Conservation (phyloP, 495 filamentous ascomycete genomes). For the Rusavskia elegans region DNA sequence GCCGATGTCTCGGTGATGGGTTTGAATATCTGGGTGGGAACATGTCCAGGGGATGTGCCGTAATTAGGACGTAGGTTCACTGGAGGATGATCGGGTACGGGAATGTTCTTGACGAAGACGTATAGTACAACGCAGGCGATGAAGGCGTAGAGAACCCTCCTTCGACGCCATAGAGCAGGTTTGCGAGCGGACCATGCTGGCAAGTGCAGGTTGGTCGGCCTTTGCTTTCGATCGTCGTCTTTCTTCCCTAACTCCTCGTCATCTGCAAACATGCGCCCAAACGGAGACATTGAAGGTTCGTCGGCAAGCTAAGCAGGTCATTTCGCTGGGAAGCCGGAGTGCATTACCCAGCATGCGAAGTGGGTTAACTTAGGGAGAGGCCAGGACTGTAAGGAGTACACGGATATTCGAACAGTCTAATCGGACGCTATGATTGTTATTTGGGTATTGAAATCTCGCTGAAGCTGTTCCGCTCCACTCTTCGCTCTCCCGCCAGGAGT, state of each 20-base stretch:
- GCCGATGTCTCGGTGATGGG: neutral
- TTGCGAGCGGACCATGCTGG: slow-evolving; percentile 19
- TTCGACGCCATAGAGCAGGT: slow-evolving; percentile 20
- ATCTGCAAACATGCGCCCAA: slow-evolving; percentile 28
- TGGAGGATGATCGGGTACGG: slow-evolving; percentile 11
- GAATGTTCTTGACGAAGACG: slow-evolving; percentile 40
- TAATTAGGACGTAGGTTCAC: neutral
- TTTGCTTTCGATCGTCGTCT: slow-evolving; percentile 43
- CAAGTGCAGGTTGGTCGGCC: slow-evolving; percentile 11
- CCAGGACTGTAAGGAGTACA: no score
- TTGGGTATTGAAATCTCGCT: neutral
- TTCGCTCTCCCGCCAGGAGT: neutral
- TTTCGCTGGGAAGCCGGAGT: slow-evolving; percentile 4
- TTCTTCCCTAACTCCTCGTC: slow-evolving; percentile 60
- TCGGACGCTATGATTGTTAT: neutral
- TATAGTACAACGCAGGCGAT: slow-evolving; percentile 28
- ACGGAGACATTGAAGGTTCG: slow-evolving; percentile 21
- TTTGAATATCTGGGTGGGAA: neutral
- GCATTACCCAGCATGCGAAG: neutral
- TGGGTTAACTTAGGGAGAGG: neutral
- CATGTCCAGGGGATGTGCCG: neutral
- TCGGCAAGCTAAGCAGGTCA: slow-evolving; percentile 3
- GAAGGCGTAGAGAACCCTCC: slow-evolving; percentile 27
- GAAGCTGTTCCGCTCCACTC: neutral
- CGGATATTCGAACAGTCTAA: neutral